These are phyloP conservation scores for Pichia sp. DNA, from an alignment of 1,139 yeast species.

Conservation along the genomic window DNA sequence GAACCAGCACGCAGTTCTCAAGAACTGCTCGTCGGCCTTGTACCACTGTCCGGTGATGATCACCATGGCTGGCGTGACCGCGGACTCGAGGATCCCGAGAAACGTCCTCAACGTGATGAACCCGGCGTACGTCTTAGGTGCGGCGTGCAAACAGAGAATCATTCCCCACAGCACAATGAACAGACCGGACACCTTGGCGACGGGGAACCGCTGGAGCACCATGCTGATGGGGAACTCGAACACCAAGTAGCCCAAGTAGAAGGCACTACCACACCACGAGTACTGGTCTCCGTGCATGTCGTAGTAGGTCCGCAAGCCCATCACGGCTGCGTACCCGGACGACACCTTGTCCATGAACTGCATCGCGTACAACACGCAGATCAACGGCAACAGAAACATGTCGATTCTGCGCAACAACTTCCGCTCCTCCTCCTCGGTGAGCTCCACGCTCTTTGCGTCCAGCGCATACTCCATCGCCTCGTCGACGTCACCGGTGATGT, in stretches of 20 bases:
- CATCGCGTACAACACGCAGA: constrained; percentile 51
- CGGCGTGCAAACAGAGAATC: constrained; percentile 40
- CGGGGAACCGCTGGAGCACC: constrained; percentile 42
- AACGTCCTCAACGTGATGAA: constrained; percentile 43
- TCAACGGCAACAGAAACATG: constrained; percentile 47
- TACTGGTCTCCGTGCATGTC: constrained; percentile 49
- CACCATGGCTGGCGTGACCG: constrained; percentile 50
- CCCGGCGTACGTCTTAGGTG: constrained; percentile 36
- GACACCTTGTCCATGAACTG: constrained; percentile 67
- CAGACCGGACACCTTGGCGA: constrained; percentile 37
- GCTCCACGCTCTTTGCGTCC: constrained; percentile 27
- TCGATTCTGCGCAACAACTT: constrained; percentile 51
- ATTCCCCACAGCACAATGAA: constrained; percentile 48
- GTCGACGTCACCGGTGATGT: constrained; percentile 34
- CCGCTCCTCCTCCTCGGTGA: constrained; percentile 30
- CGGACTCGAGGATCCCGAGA: constrained; percentile 46
- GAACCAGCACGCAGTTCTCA: constrained; percentile 47
- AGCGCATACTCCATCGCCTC: constrained; percentile 31
- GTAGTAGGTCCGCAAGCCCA: constrained; percentile 45
- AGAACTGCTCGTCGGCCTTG: constrained; percentile 45
- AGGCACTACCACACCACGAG: constrained; percentile 55
- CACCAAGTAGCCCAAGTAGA: constrained; percentile 49
- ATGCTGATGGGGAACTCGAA: constrained; percentile 46
- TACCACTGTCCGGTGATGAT: constrained; percentile 54
- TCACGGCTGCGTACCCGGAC: constrained; percentile 54